These are phyloP conservation scores for Penicillium griseofulvum DNA, from an alignment of 2,329 filamentous ascomycete species.

Conservation along the genomic window DNA sequence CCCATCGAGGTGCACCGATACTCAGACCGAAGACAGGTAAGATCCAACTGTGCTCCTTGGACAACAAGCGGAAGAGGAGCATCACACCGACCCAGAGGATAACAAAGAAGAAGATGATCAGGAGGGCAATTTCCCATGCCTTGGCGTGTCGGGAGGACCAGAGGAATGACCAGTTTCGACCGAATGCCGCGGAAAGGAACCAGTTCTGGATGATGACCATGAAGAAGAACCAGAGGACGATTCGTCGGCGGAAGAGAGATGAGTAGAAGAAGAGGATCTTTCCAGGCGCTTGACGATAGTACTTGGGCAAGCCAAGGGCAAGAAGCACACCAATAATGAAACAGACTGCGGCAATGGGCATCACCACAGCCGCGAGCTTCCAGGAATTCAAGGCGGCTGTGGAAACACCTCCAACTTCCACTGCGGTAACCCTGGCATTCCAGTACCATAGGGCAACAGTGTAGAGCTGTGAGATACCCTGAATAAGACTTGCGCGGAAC, in stretches of 20 bases:
- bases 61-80: conserved; percentile 53
- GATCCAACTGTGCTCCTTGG: conserved; percentile 64
- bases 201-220: conserved; percentile 65
- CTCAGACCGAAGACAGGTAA: conserved; percentile 66
- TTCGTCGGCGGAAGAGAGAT: conserved; percentile 60
- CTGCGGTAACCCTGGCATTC: conserved; percentile 51
- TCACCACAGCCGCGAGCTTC: conserved; percentile 52
- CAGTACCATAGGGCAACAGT: conserved; percentile 65
- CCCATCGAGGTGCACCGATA: conserved; percentile 63
- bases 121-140: conserved; percentile 56
- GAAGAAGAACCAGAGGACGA: conserved; percentile 66
- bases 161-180: conserved; percentile 65
- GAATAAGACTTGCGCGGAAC: conserved; percentile 63
- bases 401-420: conserved; percentile 40
- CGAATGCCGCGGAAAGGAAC: conserved; percentile 64
- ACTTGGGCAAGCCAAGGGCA: conserved; percentile 61
- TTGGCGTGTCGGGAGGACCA: conserved; percentile 57
- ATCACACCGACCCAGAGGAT: conserved; percentile 53
- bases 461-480: conserved; percentile 66
- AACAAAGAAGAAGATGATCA: conserved; percentile 50
- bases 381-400: conserved; percentile 42
- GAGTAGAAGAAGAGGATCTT: conserved; percentile 64
- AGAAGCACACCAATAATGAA: conserved; percentile 56
- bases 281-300: conserved; percentile 64
- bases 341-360: conserved; percentile 58